These are phyloP conservation scores for Globisporangium middletonii DNA, from an alignment of 352 stramenopile genomes.

Conservation along the genomic window DNA sequence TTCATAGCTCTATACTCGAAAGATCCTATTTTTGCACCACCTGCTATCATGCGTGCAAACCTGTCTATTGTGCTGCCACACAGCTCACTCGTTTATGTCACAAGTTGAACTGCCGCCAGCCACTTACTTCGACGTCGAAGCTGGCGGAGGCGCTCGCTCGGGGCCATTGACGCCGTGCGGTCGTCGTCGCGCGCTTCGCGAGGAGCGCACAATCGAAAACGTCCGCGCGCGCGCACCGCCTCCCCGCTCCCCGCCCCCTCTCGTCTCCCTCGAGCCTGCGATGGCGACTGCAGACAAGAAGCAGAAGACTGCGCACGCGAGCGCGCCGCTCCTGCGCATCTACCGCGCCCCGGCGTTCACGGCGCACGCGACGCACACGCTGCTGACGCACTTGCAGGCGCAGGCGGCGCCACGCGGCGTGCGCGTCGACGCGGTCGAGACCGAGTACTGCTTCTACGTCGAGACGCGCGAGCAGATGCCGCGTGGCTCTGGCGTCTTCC, in stretches of 20 bases:
- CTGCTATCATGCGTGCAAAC: no score
- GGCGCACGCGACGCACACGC: slow-evolving; percentile 48
- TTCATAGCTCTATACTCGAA: no score
- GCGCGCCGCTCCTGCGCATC: slow-evolving; percentile 53
- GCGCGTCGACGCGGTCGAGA: slow-evolving; percentile 63
- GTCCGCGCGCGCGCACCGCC: slow-evolving; percentile 4
- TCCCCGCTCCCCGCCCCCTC: not conserved
- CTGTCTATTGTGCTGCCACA: no score
- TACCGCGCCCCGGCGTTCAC: slow-evolving; percentile 76
- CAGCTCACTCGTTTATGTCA: no score
- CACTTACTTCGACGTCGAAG: slow-evolving; percentile 1
- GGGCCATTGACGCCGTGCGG: no score
- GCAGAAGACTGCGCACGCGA: slow-evolving; percentile 44
- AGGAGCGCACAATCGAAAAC: slow-evolving; percentile 12
- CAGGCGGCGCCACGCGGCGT: slow-evolving; percentile 22
- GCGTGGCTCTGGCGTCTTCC: slow-evolving; percentile 11
- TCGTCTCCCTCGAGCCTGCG: not conserved
- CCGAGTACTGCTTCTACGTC: slow-evolving; percentile 98
- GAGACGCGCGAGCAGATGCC: slow-evolving; percentile 47
- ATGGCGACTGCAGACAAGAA: slow-evolving; percentile 48
- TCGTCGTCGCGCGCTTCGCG: not conserved
- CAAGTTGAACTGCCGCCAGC: no score
- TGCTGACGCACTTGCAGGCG: slow-evolving; percentile 34
- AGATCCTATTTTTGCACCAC: no score
- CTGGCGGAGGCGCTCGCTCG: not conserved